Evolutionary conservation across 805 yeast species (phyloP), one percentile per base, ranked within the genome.

Genomic region (Saccharomycopsis babjevae): DNA sequence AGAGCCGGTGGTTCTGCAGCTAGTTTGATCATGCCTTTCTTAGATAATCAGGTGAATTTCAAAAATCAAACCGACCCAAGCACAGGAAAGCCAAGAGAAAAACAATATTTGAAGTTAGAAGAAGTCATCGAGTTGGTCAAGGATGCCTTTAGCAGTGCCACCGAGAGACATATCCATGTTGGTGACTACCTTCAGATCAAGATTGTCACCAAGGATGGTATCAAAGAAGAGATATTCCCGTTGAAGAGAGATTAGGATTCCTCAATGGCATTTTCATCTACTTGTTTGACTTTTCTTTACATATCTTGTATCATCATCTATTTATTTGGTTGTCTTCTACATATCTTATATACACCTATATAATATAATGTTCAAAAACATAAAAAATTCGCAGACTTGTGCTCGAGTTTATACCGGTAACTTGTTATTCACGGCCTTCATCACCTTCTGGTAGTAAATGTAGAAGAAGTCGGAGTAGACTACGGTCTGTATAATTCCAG

Each of bases 1-100:
- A 83, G 97, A 70, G 98, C 98, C 1, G 97, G 96, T 66, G 99
- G 99, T 52, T 94, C 97, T 15, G 98, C 98, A 34, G 94, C 97
- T 1, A 83, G 91, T 65, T 81, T 94, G 75, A 91, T 94, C 67
- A 91, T 92, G 96, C 99, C 99, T 3, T 94, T 94, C 73, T 82
- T 94, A 70, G 99, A 94, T 74, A 93, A 92, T 73, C 99, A 94
- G 77, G 99, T 94, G 65, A 89, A 91, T 72, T 88, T 90, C 76
- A 92, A 92, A 72, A 94, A 94, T 77, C 99, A 94, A 74, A 83
- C 79, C 72, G 92, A 83, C 66, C 97, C 97, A 25, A 77, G 88
- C 11, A 78, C 88, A 62, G 96, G 94, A 22, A 81, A 76, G 11
- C 79, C 79, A 61, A 85, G 83, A 72, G 81, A 80, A 50, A 71